Evolutionary conservation across 305 asterid genomes (phyloP).

Genomic region (Andrographis paniculata): DNA sequence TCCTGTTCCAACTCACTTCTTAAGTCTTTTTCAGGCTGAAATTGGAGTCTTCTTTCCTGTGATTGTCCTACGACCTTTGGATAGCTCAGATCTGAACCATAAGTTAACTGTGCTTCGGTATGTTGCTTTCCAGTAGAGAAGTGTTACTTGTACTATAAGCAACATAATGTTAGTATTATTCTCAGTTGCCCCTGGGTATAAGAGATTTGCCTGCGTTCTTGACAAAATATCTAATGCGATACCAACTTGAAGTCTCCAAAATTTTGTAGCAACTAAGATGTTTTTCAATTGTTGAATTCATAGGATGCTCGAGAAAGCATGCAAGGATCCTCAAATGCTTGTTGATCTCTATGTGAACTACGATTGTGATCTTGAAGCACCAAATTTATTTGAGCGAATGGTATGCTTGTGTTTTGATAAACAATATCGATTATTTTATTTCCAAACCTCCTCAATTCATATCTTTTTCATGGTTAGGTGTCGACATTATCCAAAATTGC

Average conservation of each 20-base stretch:
- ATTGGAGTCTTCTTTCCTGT: constrained; percentile 96
- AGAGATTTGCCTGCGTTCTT: constrained; percentile 9
- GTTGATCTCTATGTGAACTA: constrained; percentile 96
- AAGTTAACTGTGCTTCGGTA: constrained; percentile 81
- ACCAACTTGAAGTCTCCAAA: constrained; percentile 5
- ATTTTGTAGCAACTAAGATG: constrained; percentile 13
- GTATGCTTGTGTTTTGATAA: constrained; percentile 33
- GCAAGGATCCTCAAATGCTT: constrained; percentile 97
- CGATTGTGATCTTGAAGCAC: constrained; percentile 98
- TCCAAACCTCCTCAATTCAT: constrained; percentile 23
- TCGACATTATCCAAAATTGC: constrained; percentile 81
- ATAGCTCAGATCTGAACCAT: constrained; percentile 83
- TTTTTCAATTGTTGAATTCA: constrained; percentile 19
- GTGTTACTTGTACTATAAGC: too few relatives aligned
- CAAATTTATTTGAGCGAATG: constrained; percentile 90
- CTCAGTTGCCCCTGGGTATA: constrained; percentile 12
- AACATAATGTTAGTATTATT: constrained; percentile 19
- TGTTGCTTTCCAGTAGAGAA: constrained; percentile 18
- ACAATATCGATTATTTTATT: constrained; percentile 16
- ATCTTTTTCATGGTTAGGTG: constrained; percentile 44
- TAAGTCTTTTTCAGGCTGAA: constrained; percentile 79
- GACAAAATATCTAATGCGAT: constrained; percentile 5
- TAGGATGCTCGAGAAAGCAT: constrained; percentile 96
- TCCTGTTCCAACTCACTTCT: constrained; percentile 19
- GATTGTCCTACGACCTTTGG: constrained; percentile 77